Evolutionary conservation across 192 early-diverging fungal genomes (phyloP).

Genomic region (Linnemannia zychae): DNA sequence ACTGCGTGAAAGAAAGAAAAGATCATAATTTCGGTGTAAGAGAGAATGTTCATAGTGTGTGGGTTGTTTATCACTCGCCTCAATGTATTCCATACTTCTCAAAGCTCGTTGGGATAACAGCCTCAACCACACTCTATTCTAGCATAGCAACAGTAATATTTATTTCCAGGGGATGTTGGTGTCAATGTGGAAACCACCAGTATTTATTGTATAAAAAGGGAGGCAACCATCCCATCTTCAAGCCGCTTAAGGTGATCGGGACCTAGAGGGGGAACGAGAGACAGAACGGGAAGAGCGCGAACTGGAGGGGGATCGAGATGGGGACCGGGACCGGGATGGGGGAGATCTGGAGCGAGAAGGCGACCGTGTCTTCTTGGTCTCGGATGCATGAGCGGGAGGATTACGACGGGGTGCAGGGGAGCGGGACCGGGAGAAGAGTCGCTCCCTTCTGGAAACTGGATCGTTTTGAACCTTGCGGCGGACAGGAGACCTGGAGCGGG

Average conservation of each 20-base stretch:
- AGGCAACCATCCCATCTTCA: not conserved
- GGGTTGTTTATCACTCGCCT: no score
- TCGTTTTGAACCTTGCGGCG: not conserved
- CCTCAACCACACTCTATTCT: no score
- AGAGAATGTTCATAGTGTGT: not conserved
- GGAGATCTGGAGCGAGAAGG: slow-evolving; percentile 30
- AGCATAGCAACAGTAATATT: no score
- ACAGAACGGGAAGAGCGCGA: slow-evolving; percentile 8
- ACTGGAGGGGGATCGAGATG: slow-evolving; percentile 3
- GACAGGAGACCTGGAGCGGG: slow-evolving; percentile 11
- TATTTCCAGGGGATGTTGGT: no score
- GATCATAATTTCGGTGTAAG: not conserved
- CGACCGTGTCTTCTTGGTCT: slow-evolving; percentile 4
- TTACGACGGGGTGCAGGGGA: not conserved
- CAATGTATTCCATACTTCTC: no score
- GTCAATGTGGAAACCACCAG: not conserved
- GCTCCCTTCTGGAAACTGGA: not conserved
- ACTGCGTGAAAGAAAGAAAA: not conserved
- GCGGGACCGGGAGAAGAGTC: not conserved
- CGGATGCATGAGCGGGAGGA: not conserved
- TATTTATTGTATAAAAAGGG: not conserved
- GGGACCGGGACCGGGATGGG: slow-evolving; percentile 20
- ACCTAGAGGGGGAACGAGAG: slow-evolving; percentile 18
- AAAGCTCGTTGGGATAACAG: no score
- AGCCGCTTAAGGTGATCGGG: slow-evolving; percentile 14